Percentiles rank a stretch among this genome's conserved stretches.
Conservation (phyloP, 2,329 filamentous ascomycete genomes). For the Knufia fluminis region DNA sequence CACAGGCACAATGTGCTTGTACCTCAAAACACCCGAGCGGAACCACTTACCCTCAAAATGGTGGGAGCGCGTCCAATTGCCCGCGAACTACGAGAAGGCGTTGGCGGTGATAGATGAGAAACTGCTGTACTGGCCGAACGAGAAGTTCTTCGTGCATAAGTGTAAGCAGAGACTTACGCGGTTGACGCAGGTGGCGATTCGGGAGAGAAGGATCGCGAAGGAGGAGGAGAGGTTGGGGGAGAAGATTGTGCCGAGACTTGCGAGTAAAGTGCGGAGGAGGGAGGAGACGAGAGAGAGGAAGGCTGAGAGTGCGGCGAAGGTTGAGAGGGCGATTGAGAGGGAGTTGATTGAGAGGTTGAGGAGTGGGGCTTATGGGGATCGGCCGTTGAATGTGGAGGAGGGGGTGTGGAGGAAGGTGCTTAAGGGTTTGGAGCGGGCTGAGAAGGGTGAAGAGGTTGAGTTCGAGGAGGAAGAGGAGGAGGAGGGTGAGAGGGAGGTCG, state of each 20-base stretch:
- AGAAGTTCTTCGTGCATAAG: slow-evolving; percentile 81
- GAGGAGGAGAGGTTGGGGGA: slow-evolving; percentile 88
- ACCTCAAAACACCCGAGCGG: slow-evolving; percentile 92
- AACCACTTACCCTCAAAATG: slow-evolving; percentile 79
- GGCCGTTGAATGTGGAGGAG: slow-evolving; percentile 90
- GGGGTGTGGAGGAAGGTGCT: slow-evolving; percentile 96
- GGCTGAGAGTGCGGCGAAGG: slow-evolving; percentile 75
- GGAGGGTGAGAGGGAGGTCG: slow-evolving; percentile 52
- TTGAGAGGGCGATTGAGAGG: slow-evolving; percentile 90
- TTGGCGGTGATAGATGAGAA: slow-evolving; percentile 77
- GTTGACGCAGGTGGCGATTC: slow-evolving; percentile 81
- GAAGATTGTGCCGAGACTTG: slow-evolving; percentile 75
- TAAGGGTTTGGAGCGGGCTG: slow-evolving; percentile 75
- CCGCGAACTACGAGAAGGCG: slow-evolving; percentile 82
- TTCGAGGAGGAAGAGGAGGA: slow-evolving; percentile 63
- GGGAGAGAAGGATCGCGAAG: slow-evolving; percentile 65
- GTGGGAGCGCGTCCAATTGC: slow-evolving; percentile 89
- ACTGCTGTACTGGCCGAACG: slow-evolving; percentile 72
- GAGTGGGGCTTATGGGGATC: slow-evolving; percentile 88
- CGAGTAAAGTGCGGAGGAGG: slow-evolving; percentile 74
- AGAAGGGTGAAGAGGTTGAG: slow-evolving; percentile 75
- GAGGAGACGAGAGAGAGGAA: slow-evolving; percentile 69
- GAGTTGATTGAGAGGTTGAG: slow-evolving; percentile 85
- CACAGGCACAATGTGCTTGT: slow-evolving; percentile 79
- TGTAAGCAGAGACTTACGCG: slow-evolving; percentile 93